Evolutionary conservation across 1,139 yeast genomes (phyloP).

Genomic region (Waltiozyma sp.): DNA sequence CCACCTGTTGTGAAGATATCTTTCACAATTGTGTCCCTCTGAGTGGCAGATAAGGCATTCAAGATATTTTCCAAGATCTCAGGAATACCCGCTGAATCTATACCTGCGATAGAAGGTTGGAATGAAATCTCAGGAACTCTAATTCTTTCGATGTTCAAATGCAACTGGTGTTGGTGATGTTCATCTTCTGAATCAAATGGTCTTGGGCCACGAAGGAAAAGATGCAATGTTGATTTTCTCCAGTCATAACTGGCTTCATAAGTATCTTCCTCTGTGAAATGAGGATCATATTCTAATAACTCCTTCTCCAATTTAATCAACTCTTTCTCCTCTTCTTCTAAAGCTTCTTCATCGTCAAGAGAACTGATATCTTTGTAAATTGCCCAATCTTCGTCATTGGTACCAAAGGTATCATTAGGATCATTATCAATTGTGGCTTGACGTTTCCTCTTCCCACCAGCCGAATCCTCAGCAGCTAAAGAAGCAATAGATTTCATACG

Average conservation of each 20-base stretch:
- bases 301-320: slow-evolving; percentile 61
- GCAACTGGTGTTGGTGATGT: slow-evolving; percentile 78
- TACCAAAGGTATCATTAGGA: slow-evolving; percentile 91
- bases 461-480: slow-evolving; percentile 62
- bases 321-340: slow-evolving; percentile 56
- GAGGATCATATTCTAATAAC: slow-evolving; percentile 70
- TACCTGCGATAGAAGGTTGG: slow-evolving; percentile 91
- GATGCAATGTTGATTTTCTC: slow-evolving; percentile 69
- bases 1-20: slow-evolving; percentile 80
- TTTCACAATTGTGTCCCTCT: slow-evolving; percentile 31
- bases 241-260: slow-evolving; percentile 79
- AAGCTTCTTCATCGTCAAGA: slow-evolving; percentile 63
- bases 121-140: slow-evolving; percentile 87
- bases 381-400: slow-evolving; percentile 94
- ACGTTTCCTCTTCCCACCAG: slow-evolving; percentile 30
- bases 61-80: slow-evolving; percentile 63
- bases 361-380: slow-evolving; percentile 77
- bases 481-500: slow-evolving; percentile 89
- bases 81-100: slow-evolving; percentile 86
- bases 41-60: slow-evolving; percentile 39
- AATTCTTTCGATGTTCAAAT: slow-evolving; percentile 80
- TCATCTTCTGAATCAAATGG: slow-evolving; percentile 52
- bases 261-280: slow-evolving; percentile 77
- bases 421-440: slow-evolving; percentile 75
- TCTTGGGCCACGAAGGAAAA: slow-evolving; percentile 83